Evolutionary conservation across 257 asterid species (phyloP), one percentile per base, ranked within the genome.

Genomic region (Hygrophila difformis): DNA sequence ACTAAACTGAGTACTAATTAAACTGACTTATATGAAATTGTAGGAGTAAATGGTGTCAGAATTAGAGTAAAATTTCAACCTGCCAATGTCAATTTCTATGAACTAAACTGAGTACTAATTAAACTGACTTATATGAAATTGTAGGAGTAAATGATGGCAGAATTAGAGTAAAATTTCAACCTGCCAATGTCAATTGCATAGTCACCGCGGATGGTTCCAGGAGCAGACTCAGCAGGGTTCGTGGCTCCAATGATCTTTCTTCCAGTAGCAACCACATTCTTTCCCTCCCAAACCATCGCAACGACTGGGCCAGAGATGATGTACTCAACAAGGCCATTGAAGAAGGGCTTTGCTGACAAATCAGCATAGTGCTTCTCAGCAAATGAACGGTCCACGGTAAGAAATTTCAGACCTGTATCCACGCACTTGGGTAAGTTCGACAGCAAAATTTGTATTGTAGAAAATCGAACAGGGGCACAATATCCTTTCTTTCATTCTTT

Each of bases 261-360:
- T 40, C 98, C 98, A 0, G 96, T 89, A 19, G 77, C 14, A 4
- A 89, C 98, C 4, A 82, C 96, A 50, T 67, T 66, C 82, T 82
- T 89, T 6, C 98, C 98, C 65, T 82, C 96, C 98, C 94, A 91
- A 50, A 91, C 96, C 94, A 91, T 85, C 1, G 96, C 98, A 50
- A 79, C 92, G 44, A 89, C 96, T 2, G 98, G 94, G 19, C 98
- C 96, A n/a, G 94, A 85, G 46, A 82, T 47, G 24, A 85, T 89
- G 82, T 85, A 89, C 59, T 85, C 94, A 1, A 82, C 91, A 12
- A 85, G 89, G 24, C 84, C 84, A 24, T 42, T 73, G 56, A 89
- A 89, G 86, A 89, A 85, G 55, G 98, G 91, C 70, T 85, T 89
- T 13, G 91, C 65, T 3, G 93, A 89, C 54, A 89, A 60, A 73